Percentiles rank a stretch among this genome's conserved stretches.
Conservation (phyloP, 139 green algal genomes). For the Coccomyxa sp. region DNA sequence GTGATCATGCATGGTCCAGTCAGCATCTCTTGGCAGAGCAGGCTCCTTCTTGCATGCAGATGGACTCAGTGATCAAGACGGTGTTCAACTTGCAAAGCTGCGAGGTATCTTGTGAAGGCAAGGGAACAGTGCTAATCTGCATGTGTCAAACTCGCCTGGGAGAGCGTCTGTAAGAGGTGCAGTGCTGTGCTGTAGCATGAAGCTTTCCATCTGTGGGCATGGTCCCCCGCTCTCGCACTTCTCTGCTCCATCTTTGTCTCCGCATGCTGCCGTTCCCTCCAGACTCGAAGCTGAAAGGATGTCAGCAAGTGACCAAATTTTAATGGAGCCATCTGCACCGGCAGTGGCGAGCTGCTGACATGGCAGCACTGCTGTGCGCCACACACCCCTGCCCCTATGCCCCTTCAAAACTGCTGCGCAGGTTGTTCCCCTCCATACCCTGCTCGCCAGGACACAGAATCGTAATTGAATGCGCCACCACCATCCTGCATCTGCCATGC, state of each 20-base stretch:
- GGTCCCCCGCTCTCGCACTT: background rate
- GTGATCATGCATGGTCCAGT: background rate
- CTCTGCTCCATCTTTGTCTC: background rate
- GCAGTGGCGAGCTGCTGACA: conserved; percentile 18
- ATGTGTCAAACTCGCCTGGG: background rate
- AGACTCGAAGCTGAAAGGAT: conserved; percentile 15
- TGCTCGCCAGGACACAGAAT: background rate
- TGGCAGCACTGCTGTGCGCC: conserved; percentile 12
- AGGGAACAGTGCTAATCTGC: background rate
- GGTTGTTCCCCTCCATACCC: background rate
- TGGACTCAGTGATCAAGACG: background rate
- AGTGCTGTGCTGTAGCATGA: background rate
- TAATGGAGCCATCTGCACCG: conserved; percentile 35
- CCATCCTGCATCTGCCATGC: background rate
- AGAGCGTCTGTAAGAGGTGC: background rate
- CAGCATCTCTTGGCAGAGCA: background rate
- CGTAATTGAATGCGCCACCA: background rate
- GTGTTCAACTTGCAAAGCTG: background rate
- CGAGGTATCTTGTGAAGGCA: background rate
- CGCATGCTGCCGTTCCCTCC: background rate
- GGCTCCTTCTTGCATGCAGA: background rate
- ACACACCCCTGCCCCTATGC: conserved; percentile 32
- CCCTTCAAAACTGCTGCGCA: conserved; percentile 19
- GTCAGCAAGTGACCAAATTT: conserved; percentile 31
- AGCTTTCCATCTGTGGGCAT: background rate